Base-by-base conservation (phyloP, 345 rosid genomes). In the Populus simonii region DNA sequence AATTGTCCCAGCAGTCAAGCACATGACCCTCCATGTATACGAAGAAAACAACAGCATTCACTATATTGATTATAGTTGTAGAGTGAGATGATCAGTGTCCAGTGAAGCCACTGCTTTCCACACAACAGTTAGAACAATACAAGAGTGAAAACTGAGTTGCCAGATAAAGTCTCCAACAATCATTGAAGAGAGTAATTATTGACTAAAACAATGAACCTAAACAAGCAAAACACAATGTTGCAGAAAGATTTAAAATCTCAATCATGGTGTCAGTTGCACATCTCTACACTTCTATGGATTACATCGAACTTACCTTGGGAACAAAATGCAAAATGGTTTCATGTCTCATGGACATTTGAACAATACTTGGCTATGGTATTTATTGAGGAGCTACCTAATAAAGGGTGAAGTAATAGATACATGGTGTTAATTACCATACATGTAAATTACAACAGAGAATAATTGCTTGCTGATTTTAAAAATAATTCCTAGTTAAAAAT, bases 321-420 rank as follows among this genome's bases (percentile, higher is more conserved):
- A 66, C 66, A 53, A 67, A 18, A 67, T 43, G 43, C 23, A 38
- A 31, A 59, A 57, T 57, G 25, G 13, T 12, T 27, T 31, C 38
- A 66, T 27, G 74, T 45, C 41, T 47, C 61, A 71, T 47, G 35
- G 61, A 45, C 22, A 41, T 65, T 72, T 75, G 75, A 75, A 69
- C 76, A 75, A 39, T 45, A 23, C 12, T 76, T 38, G 18, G 22
- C 57, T 33, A 35, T 23, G 51, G 13, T 68, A 57, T 6, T 33
- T 31, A 15, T 66, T 20, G 49, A 68, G 45, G 39, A 67, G 11
- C 43, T 17, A 49, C 15, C 29, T 68, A 73, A 66, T 68, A 57
- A 68, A 71, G 36, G 31, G 35, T 22, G 41, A 67, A 18, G 22
- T 35, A 67, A 67, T 38, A 20, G 41, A 31, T 67, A 6, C 13